Percentiles rank a stretch among this genome's conserved stretches.
phyloP scores from a whole-genome alignment of 768 basidiomycete species.

The Agrocybe pediades region DNA sequence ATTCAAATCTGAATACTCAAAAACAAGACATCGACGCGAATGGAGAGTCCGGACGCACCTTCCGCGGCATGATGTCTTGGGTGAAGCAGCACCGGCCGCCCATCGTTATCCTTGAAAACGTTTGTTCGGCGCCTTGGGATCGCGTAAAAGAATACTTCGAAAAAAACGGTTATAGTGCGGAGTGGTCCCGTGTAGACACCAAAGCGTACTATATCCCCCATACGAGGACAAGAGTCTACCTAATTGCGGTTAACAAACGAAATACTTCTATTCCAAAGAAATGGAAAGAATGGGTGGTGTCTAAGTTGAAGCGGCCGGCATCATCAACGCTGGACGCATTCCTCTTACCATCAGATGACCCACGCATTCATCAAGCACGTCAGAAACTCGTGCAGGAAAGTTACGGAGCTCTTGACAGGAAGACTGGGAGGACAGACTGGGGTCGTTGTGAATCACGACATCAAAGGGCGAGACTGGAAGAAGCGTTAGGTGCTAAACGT shows the following conservation, averaged over 20 bases:
- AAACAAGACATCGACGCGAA: conserved; percentile 88
- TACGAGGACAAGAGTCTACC: conserved; percentile 88
- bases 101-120: conserved; percentile 94
- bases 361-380: conserved; percentile 86
- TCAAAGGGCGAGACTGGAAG: conserved; percentile 83
- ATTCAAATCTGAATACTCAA: conserved; percentile 93
- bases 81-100: conserved; percentile 84
- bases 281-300: conserved; percentile 66
- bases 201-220: conserved; percentile 95
- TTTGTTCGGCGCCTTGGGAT: conserved; percentile 88
- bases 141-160: conserved; percentile 77
- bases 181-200: conserved; percentile 71
- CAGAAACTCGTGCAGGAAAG: conserved; percentile 79
- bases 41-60: conserved; percentile 93
- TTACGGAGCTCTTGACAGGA: conserved; percentile 63
- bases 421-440: conserved; percentile 85
- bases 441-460: conserved; percentile 91
- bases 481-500: conserved; percentile 77
- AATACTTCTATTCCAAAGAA: conserved; percentile 58
- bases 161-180: conserved; percentile 74
- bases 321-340: conserved; percentile 91
- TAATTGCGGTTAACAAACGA: conserved; percentile 74
- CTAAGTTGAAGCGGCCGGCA: conserved; percentile 76
- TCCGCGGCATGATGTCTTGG: conserved; percentile 95
- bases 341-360: conserved; percentile 88